Evolutionary conservation across 345 rosid genomes (phyloP), one percentile per base, ranked within the genome.

Genomic region (Populus deltoides): DNA sequence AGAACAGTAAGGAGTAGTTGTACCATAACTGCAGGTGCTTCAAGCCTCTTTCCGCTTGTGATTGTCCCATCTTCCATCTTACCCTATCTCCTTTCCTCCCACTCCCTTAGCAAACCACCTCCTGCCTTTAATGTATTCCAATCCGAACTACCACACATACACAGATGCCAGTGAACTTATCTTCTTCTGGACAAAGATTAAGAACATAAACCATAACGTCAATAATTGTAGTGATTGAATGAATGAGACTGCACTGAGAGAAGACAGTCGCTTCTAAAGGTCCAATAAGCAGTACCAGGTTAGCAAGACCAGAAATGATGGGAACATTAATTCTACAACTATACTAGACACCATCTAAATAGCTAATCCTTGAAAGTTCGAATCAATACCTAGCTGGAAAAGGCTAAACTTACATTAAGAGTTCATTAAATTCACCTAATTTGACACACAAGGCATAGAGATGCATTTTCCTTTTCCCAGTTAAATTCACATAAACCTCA

Each of bases 11-110:
- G 12, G 22, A 39, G 29, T 15, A 35, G 36, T 53, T 68, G 39
- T 86, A 90, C 90, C 93, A 74, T 65, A 53, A 83, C 80, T 25
- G 85, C 65, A 22, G 86, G 77, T 41, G 90, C 81, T 75, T 84
- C 65, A 13, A 86, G 80, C 15, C 55, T 27, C 73, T 79, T 75
- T 82, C 79, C 74, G 76, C 82, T 85, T 25, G 81, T 71, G 47
- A 69, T 73, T 38, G 79, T 81, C 74, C 84, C 86, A 75, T 85
- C 85, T 70, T 75, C 83, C 68, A 55, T 85, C 77, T 83, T 88
- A 67, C 77, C 82, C 93, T 88, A 59, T 51, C 24, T 70, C 73
- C 66, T 59, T 38, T 43, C 22, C 33, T 65, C 49, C 35, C 7
- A 63, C 77, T 53, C 70, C 63, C 45, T 68, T 3, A 10, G 53